Percentiles rank a stretch among this genome's conserved stretches.
Conservation (phyloP, 805 yeast species). For the Candida orba region DNA sequence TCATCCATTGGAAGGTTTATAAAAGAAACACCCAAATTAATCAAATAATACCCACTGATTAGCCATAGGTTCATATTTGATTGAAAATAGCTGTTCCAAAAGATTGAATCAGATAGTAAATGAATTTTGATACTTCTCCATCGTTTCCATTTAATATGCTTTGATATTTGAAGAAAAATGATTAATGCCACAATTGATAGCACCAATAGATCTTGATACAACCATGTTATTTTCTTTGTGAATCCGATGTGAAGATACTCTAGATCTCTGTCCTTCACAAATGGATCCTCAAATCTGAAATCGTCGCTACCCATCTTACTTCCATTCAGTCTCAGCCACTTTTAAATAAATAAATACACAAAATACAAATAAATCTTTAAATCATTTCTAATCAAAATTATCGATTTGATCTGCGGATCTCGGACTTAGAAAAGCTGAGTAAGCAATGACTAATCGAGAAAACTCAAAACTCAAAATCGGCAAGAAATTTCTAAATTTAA, state of each 20-base stretch:
- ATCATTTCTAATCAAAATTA: neutral
- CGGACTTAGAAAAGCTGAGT: neutral
- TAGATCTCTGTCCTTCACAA: constrained; percentile 13
- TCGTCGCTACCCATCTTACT: constrained; percentile 6
- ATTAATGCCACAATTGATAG: constrained; percentile 1
- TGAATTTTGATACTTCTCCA: neutral
- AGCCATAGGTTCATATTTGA: constrained; percentile 11
- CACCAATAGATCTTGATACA: constrained; percentile 17
- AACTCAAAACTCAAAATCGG: too few species aligned
- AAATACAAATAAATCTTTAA: too few species aligned
- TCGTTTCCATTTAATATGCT: neutral
- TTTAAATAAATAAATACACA: too few species aligned
- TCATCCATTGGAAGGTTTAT: constrained; percentile 18
- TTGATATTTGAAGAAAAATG: neutral
- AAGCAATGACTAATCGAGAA: neutral
- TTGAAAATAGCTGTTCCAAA: constrained; percentile 11
- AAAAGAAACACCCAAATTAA: constrained; percentile 11
- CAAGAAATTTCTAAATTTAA: too few species aligned
- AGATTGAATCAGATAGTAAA: constrained; percentile 6
- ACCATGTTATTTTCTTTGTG: constrained; percentile 16
- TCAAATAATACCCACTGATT: constrained; percentile 8
- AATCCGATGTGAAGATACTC: constrained; percentile 17
- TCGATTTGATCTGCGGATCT: constrained; percentile 1
- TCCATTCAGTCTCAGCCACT: too few species aligned
- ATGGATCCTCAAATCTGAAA: constrained; percentile 19